phyloP scores from a whole-genome alignment of 352 stramenopile genomes.

The Thalassiosira hispida region DNA sequence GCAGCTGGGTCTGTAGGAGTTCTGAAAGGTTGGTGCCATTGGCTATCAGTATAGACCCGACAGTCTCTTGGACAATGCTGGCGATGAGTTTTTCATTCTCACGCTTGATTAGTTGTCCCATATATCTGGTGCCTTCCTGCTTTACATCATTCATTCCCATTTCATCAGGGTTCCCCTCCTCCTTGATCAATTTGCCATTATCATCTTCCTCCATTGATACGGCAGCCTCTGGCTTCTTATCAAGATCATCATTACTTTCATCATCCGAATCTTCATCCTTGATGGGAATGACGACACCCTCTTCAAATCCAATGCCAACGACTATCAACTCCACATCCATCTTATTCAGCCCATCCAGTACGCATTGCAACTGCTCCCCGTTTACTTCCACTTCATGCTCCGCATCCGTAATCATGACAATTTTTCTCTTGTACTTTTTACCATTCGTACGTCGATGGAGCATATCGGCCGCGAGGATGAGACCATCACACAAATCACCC shows the following conservation, averaged over 20 bases:
- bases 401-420: slow-evolving; percentile 80
- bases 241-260: slow-evolving; percentile 8
- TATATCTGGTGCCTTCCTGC: slow-evolving; percentile 28
- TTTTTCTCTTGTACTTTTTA: slow-evolving; percentile 68
- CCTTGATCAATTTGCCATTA: slow-evolving; percentile 40
- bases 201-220: slow-evolving; percentile 19
- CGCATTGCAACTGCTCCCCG: slow-evolving; percentile 52
- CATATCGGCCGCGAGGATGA: slow-evolving; percentile 72
- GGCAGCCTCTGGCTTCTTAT: slow-evolving; percentile 5
- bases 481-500: slow-evolving; percentile 71
- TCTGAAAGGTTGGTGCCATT: slow-evolving; percentile 40
- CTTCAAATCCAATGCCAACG: slow-evolving; percentile 72
- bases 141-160: slow-evolving; percentile 15
- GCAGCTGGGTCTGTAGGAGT: slow-evolving; percentile 50
- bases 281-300: slow-evolving; percentile 4
- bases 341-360: slow-evolving; percentile 62
- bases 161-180: slow-evolving; percentile 22
- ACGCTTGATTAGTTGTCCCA: slow-evolving; percentile 29
- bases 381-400: slow-evolving; percentile 66
- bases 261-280: slow-evolving; percentile 28
- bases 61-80: slow-evolving; percentile 67
- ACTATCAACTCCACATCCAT: slow-evolving; percentile 72
- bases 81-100: slow-evolving; percentile 72
- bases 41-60: slow-evolving; percentile 62
- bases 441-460: slow-evolving; percentile 57